Evolutionary conservation across 345 rosid species (phyloP), one percentile per base, ranked within the genome.

Genomic region (Salix koriyanagi): DNA sequence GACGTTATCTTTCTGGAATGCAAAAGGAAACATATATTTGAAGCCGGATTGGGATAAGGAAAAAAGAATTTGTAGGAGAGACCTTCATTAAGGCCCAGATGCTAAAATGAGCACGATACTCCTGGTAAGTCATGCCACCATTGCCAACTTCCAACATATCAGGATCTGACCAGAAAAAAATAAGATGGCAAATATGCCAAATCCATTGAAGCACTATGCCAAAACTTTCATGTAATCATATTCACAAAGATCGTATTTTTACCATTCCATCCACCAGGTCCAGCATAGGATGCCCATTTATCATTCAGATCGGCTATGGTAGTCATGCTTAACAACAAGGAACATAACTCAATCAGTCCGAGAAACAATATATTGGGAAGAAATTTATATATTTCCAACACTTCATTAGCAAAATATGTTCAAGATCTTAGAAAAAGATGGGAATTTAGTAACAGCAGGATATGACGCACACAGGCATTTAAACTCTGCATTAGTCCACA

Each of bases 191-290:
- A 66, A 75, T 62, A 69, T 50, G 68, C 58, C 69, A 39, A 61
- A 80, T 48, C 15, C 58, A 25, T 68, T 69, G 34, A 30, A 73
- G 52, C 26, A 50, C 21, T 14, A 65, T 14, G 78, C 25, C 60
- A 74, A 54, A 71, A 44, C 32, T 42, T 71, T 76, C 58, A 67
- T 7, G 62, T 16, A n/a, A 28, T 32, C 41, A 32, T 13, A 28
- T 66, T 7, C 10, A 26, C 26, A 76, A 67, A 72, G 46, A 13
- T 62, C 72, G 46, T 69, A 56, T 39, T 65, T 54, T 85, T 88
- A 93, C 99, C 99, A 83, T 96, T 96, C 99, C 99, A 96, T 86
- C 98, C 99, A 75, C 98, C 96, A 67, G 99, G 98, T 81, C 98
- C 99, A 0, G 99, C 99, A 86, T 92, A 91, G 30, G 96, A 77